Evolutionary conservation across 495 filamentous ascomycete species (phyloP), one percentile per base, ranked within the genome.

Genomic region (Tuber calosporum): DNA sequence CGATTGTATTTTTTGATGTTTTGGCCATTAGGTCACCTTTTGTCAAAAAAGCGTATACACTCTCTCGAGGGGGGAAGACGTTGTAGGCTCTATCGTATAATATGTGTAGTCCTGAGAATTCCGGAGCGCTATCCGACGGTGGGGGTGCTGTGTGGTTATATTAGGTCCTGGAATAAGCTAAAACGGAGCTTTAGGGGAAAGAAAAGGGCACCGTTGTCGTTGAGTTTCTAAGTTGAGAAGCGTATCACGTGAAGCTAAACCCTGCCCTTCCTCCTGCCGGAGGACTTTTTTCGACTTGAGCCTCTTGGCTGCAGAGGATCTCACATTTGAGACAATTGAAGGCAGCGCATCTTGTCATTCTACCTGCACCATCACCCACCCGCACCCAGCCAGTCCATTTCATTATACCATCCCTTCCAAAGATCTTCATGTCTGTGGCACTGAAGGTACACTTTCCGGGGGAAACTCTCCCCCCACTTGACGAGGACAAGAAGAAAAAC

Each of bases 391-490:
- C 26, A 5, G 53, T 11, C 53, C 13, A 62, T 30, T 19, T 15
- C 53, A 62, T 26, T 22, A 53, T 53, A 53, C 11, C 53, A 11
- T 17, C 53, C 26, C 53, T 34, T 34, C 26, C 13, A 34, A 34
- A 62, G 26, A 62, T 62, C 13, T 4, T 4, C 53, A 62, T 62
- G 53, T 62, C 53, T 26, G 6, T 62, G 4, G 53, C 13, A 4
- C 26, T 62, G 26, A 26, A 34, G 26, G 26, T 62, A n/a, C 26
- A 17, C 53, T 78, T 99, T 45, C 95, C 95, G 0, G 93, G 96
- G 71, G 93, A 98, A 75, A 85, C 97, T 69, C 83, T 87, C 74
- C 86, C 91, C 13, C 82, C 84, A 15, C 87, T 93, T 20, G 89
- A 89, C 13, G 81, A 88, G 19, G 87, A 92, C 2, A 85, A 85